A percentile compares a stretch with the other conserved stretches of the same genome.
phyloP scores from a whole-genome alignment of 1,284 basidiomycete species.

The Ustilago curta region DNA sequence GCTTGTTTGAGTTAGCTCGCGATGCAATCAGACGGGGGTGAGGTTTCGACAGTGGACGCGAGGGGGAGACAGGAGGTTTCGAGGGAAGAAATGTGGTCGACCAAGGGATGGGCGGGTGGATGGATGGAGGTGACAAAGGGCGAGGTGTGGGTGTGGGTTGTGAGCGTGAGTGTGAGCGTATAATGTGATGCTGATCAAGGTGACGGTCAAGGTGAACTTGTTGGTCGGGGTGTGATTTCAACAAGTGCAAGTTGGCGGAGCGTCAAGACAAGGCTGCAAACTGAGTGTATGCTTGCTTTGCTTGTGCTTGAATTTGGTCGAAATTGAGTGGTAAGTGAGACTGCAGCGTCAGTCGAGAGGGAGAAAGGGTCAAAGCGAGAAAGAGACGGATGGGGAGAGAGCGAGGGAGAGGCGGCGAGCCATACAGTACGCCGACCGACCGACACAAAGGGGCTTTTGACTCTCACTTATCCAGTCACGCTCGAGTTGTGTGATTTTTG shows the following conservation, averaged over 20 bases:
- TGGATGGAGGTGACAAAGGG: slow-evolving; percentile 5
- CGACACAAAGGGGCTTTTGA: slow-evolving; percentile 18
- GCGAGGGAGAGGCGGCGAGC: neutral
- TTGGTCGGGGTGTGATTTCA: neutral
- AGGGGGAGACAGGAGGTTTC: neutral
- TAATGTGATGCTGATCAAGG: neutral
- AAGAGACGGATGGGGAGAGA: slow-evolving; percentile 1
- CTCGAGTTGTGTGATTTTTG: slow-evolving; percentile 4
- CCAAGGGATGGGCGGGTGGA: slow-evolving; percentile 2
- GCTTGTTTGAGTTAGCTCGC: neutral
- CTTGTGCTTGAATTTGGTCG: neutral
- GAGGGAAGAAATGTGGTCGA: slow-evolving; percentile 8
- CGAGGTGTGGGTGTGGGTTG: slow-evolving; percentile 1
- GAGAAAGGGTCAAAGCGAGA: neutral
- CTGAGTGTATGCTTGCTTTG: too few relatives aligned
- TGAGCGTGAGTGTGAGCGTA: slow-evolving; percentile 3
- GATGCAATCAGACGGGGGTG: neutral
- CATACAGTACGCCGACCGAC: neutral
- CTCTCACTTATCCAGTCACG: neutral
- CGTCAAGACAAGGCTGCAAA: too few relatives aligned
- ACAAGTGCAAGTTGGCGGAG: neutral
- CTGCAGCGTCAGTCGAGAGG: too few relatives aligned
- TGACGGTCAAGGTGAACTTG: slow-evolving; percentile 4
- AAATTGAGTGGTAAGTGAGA: slow-evolving; percentile 2
- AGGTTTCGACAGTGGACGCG: neutral